A percentile compares a stretch with the other conserved stretches of the same genome.
These are phyloP conservation scores for Lagerstroemia speciosa DNA, from an alignment of 345 rosid genomes.

Conservation along the genomic window DNA sequence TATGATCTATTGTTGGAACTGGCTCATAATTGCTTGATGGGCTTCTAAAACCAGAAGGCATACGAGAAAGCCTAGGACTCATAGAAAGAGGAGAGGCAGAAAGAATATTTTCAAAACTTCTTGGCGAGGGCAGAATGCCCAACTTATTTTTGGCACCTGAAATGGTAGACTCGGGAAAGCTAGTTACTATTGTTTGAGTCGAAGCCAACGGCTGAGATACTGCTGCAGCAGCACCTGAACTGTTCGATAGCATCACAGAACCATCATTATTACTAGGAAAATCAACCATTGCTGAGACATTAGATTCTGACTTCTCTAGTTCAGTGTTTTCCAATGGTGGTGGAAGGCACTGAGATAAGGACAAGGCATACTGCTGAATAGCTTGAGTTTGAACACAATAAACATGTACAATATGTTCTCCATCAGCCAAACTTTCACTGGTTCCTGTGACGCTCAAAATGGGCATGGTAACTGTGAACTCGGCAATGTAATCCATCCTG, in stretches of 20 bases:
- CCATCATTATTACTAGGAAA: constrained; percentile 19
- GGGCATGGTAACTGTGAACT: constrained; percentile 72
- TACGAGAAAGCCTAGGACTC: constrained; percentile 36
- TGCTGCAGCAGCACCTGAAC: constrained; percentile 18
- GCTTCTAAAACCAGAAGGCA: constrained; percentile 33
- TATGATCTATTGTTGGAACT: constrained; percentile 21
- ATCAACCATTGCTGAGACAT: constrained; percentile 25
- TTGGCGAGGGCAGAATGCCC: constrained; percentile 21
- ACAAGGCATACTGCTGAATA: constrained; percentile 70
- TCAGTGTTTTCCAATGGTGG: constrained; percentile 41
- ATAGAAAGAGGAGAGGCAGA: constrained; percentile 26
- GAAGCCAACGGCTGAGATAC: constrained; percentile 25
- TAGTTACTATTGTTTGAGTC: constrained; percentile 29
- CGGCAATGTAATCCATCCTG: constrained; percentile 60
- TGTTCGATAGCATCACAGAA: constrained; percentile 6
- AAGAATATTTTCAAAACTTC: constrained; percentile 27
- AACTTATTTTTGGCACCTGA: constrained; percentile 25
- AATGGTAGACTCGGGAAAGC: constrained; percentile 19
- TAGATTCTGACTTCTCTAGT: constrained; percentile 43
- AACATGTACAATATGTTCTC: constrained; percentile 50
- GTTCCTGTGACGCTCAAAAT: constrained; percentile 70
- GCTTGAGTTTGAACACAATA: constrained; percentile 74
- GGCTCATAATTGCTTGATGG: constrained; percentile 26
- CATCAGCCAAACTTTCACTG: constrained; percentile 50
- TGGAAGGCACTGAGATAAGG: constrained; percentile 58